These are phyloP conservation scores for Trametes sp. DNA, from an alignment of 1,284 basidiomycete genomes.

Conservation along the genomic window DNA sequence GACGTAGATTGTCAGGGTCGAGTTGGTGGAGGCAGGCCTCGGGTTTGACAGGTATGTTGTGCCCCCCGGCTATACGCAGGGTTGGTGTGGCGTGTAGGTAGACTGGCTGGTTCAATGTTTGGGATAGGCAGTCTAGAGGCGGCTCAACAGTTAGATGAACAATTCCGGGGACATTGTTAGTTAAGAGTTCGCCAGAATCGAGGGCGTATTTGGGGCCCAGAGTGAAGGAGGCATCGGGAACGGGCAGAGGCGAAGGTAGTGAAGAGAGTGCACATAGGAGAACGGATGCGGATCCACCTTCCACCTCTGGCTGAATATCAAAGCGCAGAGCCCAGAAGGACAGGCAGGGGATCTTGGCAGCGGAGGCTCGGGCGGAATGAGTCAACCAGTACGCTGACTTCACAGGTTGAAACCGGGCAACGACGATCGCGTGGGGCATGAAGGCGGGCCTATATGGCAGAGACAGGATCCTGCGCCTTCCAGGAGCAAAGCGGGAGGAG, in stretches of 20 bases:
- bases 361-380: background rate
- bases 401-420: background rate
- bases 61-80: background rate
- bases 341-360: background rate
- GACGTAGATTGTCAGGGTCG: background rate
- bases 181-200: background rate
- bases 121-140: background rate
- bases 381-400: background rate
- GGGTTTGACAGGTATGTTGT: no score
- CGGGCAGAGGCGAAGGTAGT: background rate
- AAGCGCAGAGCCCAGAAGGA: background rate
- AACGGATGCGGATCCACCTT: background rate
- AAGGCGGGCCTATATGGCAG: no score
- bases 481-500: no score
- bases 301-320: background rate
- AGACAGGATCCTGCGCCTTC: no score
- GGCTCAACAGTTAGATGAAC: background rate
- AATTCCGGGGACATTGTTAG: background rate
- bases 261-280: background rate
- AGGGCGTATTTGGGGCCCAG: background rate
- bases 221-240: background rate
- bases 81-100: background rate
- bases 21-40: background rate
- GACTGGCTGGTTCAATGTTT: background rate
- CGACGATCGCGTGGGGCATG: background rate